Base-by-base conservation (phyloP, 2,329 filamentous ascomycete genomes). In the Nemania bipapillata region DNA sequence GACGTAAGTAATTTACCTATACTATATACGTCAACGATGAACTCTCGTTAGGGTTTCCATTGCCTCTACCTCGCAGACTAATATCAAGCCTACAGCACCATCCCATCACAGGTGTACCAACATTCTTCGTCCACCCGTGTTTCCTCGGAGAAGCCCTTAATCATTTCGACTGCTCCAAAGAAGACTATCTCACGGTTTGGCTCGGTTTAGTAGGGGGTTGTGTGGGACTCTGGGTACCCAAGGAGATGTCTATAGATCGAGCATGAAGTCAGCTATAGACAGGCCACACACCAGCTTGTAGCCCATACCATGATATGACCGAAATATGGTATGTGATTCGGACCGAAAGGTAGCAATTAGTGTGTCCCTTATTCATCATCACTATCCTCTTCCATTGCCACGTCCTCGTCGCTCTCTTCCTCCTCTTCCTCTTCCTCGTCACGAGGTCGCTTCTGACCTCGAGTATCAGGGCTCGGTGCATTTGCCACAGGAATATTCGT, bases 121-220 rank as follows among this genome's bases (percentile, higher is more conserved):
- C 89, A 57, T 97, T 95, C 80, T 97, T 97, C 80, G 86, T 98
- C 74, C 96, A 99, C 82, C 95, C 96, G 26, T 98, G 96, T 81
- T 89, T 92, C 78, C 92, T 96, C 8, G 92, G 91, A 64, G 91
- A 95, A 72, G 92, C 92, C 60, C 92, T 98, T 86, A 84, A 84
- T 73, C 84, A 83, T 59, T 89, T 93, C 75, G 82, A 86, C 74
- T 89, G 87, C 74, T 80, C 84, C 77, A 83, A 85, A 78, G 80
- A 90, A 75, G 85, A 90, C 74, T 98, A 98, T 83, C 85, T 98
- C 76, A 87, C 93, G 81, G 82, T 93, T 63, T 98, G 95, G 94
- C 85, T 97, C 70, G 94, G 94, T n/a, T 83, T 97, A 66, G 88
- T 97, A 52, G 95, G 94, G 67, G 88, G 88, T 59, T 90, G 89